These are phyloP conservation scores for Secale cereale DNA, from an alignment of 176 grass and related monocot species.

Conservation along the genomic window DNA sequence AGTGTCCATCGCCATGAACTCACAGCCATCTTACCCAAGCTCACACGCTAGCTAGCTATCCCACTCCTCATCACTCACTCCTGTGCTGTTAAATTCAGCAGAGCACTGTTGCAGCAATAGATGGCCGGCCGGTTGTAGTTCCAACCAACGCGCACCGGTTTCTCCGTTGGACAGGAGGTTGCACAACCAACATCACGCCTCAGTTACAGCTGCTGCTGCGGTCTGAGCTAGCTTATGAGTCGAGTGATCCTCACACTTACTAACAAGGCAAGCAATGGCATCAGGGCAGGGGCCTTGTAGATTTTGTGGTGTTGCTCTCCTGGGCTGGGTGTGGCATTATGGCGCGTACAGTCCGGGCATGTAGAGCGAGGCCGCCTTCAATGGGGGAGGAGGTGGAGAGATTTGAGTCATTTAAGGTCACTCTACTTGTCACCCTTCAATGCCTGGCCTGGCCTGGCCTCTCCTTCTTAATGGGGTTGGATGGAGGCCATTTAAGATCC, in stretches of 20 bases:
- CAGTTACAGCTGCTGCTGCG: slow-evolving; percentile 11
- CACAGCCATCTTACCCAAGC: slow-evolving; percentile 24
- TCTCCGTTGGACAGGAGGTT: slow-evolving; percentile 24
- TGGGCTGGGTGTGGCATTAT: slow-evolving; percentile 39
- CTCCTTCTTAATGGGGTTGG: slow-evolving; percentile 76
- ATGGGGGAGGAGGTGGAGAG: slow-evolving; percentile 67
- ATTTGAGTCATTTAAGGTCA: slow-evolving; percentile 91
- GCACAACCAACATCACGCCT: slow-evolving; percentile 18
- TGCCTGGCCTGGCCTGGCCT: slow-evolving; percentile 57
- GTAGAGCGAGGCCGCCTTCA: slow-evolving; percentile 44
- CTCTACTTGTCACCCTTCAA: slow-evolving; percentile 83
- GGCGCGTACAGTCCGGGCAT: slow-evolving; percentile 51
- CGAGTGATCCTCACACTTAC: slow-evolving; percentile 7
- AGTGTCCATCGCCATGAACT: slow-evolving; percentile 29
- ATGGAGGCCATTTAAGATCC: slow-evolving; percentile 77
- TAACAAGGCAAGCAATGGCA: slow-evolving; percentile 26
- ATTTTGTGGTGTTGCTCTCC: slow-evolving; percentile 52
- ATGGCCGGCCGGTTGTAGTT: slow-evolving; percentile 16
- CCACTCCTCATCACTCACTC: slow-evolving; percentile 11
- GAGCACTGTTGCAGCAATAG: slow-evolving; percentile 27
- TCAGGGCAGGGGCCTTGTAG: background rate
- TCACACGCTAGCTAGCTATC: slow-evolving; percentile 37
- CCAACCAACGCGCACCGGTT: slow-evolving; percentile 33
- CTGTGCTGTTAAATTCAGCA: slow-evolving; percentile 26
- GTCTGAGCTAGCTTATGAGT: background rate